phyloP scores from a whole-genome alignment of 2,329 filamentous ascomycete species.

The Penicillium sp. region DNA sequence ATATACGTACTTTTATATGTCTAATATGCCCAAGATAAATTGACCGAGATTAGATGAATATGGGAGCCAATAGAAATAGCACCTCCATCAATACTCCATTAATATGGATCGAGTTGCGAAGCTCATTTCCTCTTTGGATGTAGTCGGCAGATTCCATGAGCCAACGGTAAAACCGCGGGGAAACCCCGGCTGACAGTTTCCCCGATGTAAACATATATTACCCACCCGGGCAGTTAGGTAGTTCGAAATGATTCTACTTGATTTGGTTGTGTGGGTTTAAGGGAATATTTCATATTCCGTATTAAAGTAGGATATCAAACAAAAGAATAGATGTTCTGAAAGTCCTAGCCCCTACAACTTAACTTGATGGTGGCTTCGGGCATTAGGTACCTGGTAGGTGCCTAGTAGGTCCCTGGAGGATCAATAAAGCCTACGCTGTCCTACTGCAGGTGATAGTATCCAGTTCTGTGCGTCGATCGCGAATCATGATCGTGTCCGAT shows the following conservation, averaged over 20 bases:
- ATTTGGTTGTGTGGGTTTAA: background rate
- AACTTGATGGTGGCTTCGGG: background rate
- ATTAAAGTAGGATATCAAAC: too few relatives aligned
- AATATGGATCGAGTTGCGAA: background rate
- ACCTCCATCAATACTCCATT: background rate
- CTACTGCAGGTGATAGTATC: background rate
- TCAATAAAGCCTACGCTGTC: background rate
- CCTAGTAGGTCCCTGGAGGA: background rate
- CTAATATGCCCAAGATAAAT: background rate
- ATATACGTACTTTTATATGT: background rate
- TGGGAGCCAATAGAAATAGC: background rate
- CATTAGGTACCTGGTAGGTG: too few relatives aligned
- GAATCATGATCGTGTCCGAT: too few relatives aligned
- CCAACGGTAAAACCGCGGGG: constrained; percentile 5
- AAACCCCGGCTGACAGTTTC: constrained; percentile 4
- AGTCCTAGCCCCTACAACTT: background rate
- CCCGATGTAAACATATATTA: background rate
- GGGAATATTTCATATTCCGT: background rate
- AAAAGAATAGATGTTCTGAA: background rate
- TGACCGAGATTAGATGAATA: background rate
- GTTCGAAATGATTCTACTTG: background rate
- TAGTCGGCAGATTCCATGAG: constrained; percentile 1
- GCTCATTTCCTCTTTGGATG: constrained; percentile 4
- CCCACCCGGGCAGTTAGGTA: background rate
- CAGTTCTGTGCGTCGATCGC: background rate